Conservation (phyloP, 75 land plant species). For the Picea glauca region DNA sequence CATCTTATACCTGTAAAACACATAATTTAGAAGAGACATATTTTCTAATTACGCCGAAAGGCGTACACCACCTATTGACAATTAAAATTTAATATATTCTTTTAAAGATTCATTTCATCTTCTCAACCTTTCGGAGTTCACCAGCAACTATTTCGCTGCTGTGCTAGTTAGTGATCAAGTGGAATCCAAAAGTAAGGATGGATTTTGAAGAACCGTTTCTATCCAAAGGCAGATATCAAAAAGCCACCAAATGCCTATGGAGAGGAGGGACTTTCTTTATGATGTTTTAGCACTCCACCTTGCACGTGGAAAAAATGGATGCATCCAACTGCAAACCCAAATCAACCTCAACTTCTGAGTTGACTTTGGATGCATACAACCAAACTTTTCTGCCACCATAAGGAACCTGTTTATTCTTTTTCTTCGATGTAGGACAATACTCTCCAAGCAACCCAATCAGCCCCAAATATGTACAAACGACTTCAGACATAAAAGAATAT, state of each 20-base stretch:
- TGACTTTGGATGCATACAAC: constrained; percentile 35
- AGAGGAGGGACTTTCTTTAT: not conserved
- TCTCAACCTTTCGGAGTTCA: too few species aligned
- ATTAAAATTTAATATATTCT: too few species aligned
- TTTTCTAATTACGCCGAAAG: constrained; percentile 2
- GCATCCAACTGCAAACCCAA: constrained; percentile 31
- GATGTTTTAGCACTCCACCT: not conserved
- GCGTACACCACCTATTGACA: too few species aligned
- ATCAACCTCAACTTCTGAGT: not conserved
- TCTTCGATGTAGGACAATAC: constrained; percentile 65
- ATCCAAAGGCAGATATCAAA: not conserved
- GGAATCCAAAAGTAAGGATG: not conserved
- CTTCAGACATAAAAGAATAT: constrained; percentile 89
- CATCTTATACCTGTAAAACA: constrained; percentile 98
- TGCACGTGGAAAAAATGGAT: constrained; percentile 6
- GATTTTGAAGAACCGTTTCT: not conserved
- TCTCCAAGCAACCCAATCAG: constrained; percentile 77
- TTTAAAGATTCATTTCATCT: too few species aligned
- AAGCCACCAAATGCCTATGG: constrained; percentile 4
- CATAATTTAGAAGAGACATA: constrained; percentile 96
- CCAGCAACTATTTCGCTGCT: not conserved
- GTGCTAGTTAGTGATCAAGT: too few species aligned
- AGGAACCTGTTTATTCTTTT: constrained; percentile 29
- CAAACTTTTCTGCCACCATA: not conserved
- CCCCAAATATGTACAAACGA: constrained; percentile 55